Percentiles rank a stretch among this genome's conserved stretches.
Conservation (phyloP, 2,329 filamentous ascomycete species). For the Trichothecium roseum region DNA sequence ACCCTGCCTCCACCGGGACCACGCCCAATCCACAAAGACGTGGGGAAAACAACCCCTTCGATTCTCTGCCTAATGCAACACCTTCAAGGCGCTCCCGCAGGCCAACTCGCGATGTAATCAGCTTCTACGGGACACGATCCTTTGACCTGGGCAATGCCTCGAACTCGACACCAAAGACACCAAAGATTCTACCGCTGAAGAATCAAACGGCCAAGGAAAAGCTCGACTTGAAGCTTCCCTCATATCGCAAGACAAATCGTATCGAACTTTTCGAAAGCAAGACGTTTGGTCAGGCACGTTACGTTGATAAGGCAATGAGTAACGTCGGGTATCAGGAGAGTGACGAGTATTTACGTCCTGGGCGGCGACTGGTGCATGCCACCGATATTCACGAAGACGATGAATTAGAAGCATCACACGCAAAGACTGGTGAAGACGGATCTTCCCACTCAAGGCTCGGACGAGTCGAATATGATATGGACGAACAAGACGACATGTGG, state of each 20-base stretch:
- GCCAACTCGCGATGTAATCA: conserved; percentile 38
- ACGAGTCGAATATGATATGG: conserved; percentile 97
- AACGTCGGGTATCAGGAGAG: conserved; percentile 94
- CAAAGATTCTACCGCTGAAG: conserved; percentile 62
- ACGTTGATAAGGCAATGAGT: conserved; percentile 93
- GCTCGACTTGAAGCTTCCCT: conserved; percentile 66
- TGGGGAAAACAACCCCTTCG: conserved; percentile 18
- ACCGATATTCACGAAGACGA: conserved; percentile 50
- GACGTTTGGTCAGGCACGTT: conserved; percentile 73
- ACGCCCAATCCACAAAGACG: conserved; percentile 27
- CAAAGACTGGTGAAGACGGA: conserved; percentile 16
- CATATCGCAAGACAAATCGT: conserved; percentile 68
- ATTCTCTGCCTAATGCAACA: conserved; percentile 18
- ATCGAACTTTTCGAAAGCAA: conserved; percentile 76
- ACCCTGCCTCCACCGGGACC: conserved; percentile 30
- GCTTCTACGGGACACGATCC: conserved; percentile 41
- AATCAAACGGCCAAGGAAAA: conserved; percentile 74
- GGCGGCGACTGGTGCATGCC: conserved; percentile 59
- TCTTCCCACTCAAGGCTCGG: conserved; percentile 42
- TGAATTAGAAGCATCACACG: conserved; percentile 36
- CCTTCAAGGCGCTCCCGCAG: conserved; percentile 28
- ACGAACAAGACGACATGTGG: conserved; percentile 98
- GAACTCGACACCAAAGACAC: conserved; percentile 37
- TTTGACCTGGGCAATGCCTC: conserved; percentile 21
- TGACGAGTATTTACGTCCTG: conserved; percentile 74